phyloP scores from a whole-genome alignment of 352 stramenopile genomes.

The Pythium phragmiticola region DNA sequence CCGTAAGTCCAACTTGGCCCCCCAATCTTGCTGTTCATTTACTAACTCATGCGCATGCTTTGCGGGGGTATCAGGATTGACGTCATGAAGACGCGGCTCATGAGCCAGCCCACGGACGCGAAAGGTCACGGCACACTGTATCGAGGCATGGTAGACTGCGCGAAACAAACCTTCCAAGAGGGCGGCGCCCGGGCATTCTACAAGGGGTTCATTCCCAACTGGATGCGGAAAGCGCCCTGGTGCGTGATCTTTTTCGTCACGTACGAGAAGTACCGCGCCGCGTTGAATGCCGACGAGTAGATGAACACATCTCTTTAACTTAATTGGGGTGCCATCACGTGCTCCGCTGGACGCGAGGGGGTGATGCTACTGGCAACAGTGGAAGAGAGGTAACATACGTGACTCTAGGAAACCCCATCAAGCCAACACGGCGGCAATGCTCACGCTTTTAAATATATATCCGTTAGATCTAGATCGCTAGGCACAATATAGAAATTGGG shows the following conservation, averaged over 20 bases:
- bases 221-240: slow-evolving; percentile 86
- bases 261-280: slow-evolving; percentile 77
- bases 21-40: neutral
- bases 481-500: neutral
- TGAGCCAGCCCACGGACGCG: slow-evolving; percentile 72
- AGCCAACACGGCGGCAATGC: no score
- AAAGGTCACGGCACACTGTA: slow-evolving; percentile 56
- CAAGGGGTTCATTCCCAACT: slow-evolving; percentile 87
- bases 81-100: slow-evolving; percentile 83
- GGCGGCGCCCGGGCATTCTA: slow-evolving; percentile 74
- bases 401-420: no score
- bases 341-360: neutral
- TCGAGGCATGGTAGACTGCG: slow-evolving; percentile 69
- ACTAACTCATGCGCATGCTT: neutral
- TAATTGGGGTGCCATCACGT: neutral
- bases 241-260: slow-evolving; percentile 87
- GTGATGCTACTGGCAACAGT: no score
- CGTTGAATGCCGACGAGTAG: slow-evolving; percentile 29
- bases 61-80: slow-evolving; percentile 46
- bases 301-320: slow-evolving; percentile 1
- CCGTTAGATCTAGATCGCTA: no score
- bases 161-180: slow-evolving; percentile 64
- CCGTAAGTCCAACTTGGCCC: slow-evolving; percentile 43
- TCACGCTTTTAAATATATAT: no score
- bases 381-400: no score